These are phyloP conservation scores for Rhynchosporium secalis DNA, from an alignment of 2,329 filamentous ascomycete species.

Conservation along the genomic window DNA sequence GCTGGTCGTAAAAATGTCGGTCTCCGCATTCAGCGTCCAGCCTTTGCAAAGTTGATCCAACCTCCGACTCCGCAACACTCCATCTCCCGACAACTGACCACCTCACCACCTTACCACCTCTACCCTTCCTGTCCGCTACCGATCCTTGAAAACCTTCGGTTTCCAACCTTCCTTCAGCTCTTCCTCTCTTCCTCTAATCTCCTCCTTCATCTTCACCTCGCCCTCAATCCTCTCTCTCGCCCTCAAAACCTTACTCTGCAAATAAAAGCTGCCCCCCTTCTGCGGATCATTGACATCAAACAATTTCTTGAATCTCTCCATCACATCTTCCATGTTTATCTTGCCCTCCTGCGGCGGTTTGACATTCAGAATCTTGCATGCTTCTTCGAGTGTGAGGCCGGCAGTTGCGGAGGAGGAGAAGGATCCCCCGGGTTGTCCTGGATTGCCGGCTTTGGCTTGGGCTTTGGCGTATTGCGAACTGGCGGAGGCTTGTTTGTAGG, in stretches of 20 bases:
- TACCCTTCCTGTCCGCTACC: conserved; percentile 44
- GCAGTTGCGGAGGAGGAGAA: conserved; percentile 50
- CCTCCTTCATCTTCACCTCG: conserved; percentile 72
- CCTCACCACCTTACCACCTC: conserved; percentile 19
- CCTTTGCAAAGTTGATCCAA: not conserved
- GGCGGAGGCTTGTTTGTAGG: conserved; percentile 92
- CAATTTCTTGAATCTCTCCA: conserved; percentile 86
- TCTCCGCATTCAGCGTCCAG: not conserved
- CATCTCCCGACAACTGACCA: not conserved
- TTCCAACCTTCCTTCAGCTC: conserved; percentile 87
- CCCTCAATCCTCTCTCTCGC: conserved; percentile 90
- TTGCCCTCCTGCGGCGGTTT: conserved; percentile 79
- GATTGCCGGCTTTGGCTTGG: conserved; percentile 59
- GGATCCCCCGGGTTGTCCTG: conserved; percentile 42
- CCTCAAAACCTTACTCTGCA: conserved; percentile 93
- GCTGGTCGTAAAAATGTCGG: not conserved
- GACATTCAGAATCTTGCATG: conserved; percentile 95
- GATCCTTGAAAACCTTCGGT: conserved; percentile 91
- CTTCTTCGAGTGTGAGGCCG: conserved; percentile 91
- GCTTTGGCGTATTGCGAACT: conserved; percentile 79
- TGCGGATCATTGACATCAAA: conserved; percentile 94
- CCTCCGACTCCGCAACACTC: not conserved
- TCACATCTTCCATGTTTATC: conserved; percentile 75
- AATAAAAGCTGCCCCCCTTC: conserved; percentile 95
- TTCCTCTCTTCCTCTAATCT: conserved; percentile 71